phyloP scores from a whole-genome alignment of 2,329 filamentous ascomycete genomes.

The Fusarium paranaense region DNA sequence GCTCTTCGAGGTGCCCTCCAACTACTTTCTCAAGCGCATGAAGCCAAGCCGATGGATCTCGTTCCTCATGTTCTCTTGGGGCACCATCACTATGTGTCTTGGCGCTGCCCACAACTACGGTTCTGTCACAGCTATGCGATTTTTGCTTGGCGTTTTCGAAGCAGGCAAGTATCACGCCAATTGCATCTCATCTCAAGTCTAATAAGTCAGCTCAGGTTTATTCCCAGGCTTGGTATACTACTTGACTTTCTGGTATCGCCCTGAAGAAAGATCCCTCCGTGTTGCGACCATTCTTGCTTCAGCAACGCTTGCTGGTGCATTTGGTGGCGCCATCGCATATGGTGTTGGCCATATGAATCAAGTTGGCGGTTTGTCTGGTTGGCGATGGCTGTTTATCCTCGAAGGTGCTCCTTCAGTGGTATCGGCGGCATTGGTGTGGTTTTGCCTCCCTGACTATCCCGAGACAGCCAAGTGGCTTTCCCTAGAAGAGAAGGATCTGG shows the following conservation, averaged over 20 bases:
- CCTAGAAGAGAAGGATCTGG: constrained; percentile 67
- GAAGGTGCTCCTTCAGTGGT: constrained; percentile 73
- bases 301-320: constrained; percentile 76
- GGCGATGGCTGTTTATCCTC: constrained; percentile 72
- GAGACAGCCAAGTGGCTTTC: constrained; percentile 71
- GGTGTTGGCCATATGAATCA: constrained; percentile 77
- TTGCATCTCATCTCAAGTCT: neutral
- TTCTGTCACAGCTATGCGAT: constrained; percentile 44
- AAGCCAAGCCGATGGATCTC: constrained; percentile 61
- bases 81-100: constrained; percentile 55
- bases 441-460: constrained; percentile 75
- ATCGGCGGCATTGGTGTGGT: constrained; percentile 70
- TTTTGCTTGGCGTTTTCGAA: constrained; percentile 48
- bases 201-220: constrained; percentile 53
- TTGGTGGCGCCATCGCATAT: constrained; percentile 76
- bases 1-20: constrained; percentile 58
- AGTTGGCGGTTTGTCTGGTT: constrained; percentile 68
- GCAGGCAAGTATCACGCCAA: constrained; percentile 30
- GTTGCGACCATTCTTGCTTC: constrained; percentile 75
- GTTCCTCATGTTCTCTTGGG: constrained; percentile 47
- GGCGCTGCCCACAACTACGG: constrained; percentile 53
- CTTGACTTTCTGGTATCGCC: constrained; percentile 78
- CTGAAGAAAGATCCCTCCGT: constrained; percentile 73
- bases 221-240: constrained; percentile 43
- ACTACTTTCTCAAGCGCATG: constrained; percentile 59